Evolutionary conservation across 1,284 basidiomycete species (phyloP).

Genomic region (Cystobasidium slooffiae): DNA sequence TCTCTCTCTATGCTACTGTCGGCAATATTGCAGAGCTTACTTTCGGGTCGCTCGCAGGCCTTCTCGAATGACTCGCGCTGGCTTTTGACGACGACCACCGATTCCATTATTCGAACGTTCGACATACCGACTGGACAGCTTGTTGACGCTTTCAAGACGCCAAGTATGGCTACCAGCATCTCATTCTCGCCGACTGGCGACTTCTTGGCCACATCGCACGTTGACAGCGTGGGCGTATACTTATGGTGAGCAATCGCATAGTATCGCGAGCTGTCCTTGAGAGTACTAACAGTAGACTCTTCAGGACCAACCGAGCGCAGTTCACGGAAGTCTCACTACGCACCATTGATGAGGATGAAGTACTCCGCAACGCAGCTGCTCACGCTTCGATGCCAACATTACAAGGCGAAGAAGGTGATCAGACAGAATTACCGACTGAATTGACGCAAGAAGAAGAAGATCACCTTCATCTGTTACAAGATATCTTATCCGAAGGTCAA

Average conservation of each 20-base stretch:
- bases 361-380: conserved; percentile 57
- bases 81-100: conserved; percentile 85
- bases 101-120: conserved; percentile 91
- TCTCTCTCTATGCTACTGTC: conserved; percentile 28
- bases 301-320: conserved; percentile 91
- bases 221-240: conserved; percentile 90
- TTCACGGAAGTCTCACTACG: conserved; percentile 84
- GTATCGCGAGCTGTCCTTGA: not conserved
- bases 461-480: conserved; percentile 66
- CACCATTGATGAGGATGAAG: conserved; percentile 75
- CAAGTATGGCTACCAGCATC: conserved; percentile 86
- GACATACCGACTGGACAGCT: conserved; percentile 91
- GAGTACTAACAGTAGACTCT: conserved; percentile 4
- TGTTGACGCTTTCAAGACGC: conserved; percentile 87
- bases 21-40: not conserved
- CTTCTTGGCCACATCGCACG: conserved; percentile 92
- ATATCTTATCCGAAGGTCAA: conserved; percentile 73
- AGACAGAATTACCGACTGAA: conserved; percentile 18
- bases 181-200: conserved; percentile 93
- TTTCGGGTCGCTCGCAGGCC: conserved; percentile 62
- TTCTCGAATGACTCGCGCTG: conserved; percentile 94
- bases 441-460: conserved; percentile 54
- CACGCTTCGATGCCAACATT: conserved; percentile 77
- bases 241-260: conserved; percentile 69
- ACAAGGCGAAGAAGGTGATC: conserved; percentile 74